Percentiles rank a stretch among this genome's conserved stretches.
phyloP scores from a whole-genome alignment of 2,329 filamentous ascomycete genomes.

The Emergomyces africanus region DNA sequence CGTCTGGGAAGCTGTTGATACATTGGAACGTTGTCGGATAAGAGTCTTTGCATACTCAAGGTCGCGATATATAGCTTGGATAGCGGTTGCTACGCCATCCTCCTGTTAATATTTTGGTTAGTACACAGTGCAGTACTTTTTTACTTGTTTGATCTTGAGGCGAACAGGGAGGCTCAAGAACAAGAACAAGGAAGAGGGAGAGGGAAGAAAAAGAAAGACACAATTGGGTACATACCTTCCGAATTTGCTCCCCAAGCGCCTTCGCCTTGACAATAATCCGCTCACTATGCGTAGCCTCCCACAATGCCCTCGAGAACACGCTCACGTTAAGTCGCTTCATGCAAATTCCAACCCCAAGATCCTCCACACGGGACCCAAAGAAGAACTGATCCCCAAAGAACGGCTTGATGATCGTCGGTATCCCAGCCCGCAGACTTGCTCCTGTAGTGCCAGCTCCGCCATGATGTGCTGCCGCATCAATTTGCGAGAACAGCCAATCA shows the following conservation, averaged over 20 bases:
- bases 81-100: slow-evolving; percentile 76
- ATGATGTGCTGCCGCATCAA: slow-evolving; percentile 90
- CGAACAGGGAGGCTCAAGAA: too few species aligned
- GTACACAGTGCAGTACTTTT: slow-evolving; percentile 12
- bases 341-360: slow-evolving; percentile 81
- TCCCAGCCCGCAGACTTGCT: slow-evolving; percentile 76
- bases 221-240: slow-evolving; percentile 48
- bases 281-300: slow-evolving; percentile 81
- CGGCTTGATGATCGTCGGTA: slow-evolving; percentile 88
- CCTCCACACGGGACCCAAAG: slow-evolving; percentile 79
- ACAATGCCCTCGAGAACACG: slow-evolving; percentile 71
- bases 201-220: background rate
- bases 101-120: slow-evolving; percentile 46
- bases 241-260: slow-evolving; percentile 72
- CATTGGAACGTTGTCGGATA: slow-evolving; percentile 48
- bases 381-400: slow-evolving; percentile 99
- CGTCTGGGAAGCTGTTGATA: slow-evolving; percentile 20
- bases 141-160: slow-evolving; percentile 6
- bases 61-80: slow-evolving; percentile 87
- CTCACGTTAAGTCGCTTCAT: slow-evolving; percentile 83
- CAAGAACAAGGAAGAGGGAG: background rate
- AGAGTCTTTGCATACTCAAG: slow-evolving; percentile 82
- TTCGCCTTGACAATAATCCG: slow-evolving; percentile 83
- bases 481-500: slow-evolving; percentile 90
- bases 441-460: slow-evolving; percentile 92